These are phyloP conservation scores for Puccinellia tenuiflora DNA, from an alignment of 176 grass and related monocot genomes.

Conservation along the genomic window DNA sequence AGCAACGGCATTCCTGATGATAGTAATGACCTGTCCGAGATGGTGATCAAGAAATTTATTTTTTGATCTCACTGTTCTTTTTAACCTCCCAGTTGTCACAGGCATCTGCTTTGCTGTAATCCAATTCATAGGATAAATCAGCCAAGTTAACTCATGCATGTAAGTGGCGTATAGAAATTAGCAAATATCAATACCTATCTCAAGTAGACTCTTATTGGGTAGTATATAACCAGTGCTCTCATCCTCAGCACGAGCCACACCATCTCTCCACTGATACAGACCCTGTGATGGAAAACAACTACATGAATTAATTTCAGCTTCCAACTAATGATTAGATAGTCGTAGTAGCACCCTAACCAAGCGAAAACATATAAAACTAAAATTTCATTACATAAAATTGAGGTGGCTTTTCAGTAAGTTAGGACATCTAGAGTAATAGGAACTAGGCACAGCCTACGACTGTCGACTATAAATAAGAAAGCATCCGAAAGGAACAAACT, in stretches of 20 bases:
- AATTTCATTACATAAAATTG: background rate
- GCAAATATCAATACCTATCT: conserved; percentile 61
- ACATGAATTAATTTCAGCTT: conserved; percentile 16
- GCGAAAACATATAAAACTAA: background rate
- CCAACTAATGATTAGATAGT: conserved; percentile 3
- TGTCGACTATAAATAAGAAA: background rate
- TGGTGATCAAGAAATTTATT: conserved; percentile 59
- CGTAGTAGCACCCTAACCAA: background rate
- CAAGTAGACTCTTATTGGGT: conserved; percentile 80
- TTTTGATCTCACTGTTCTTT: conserved; percentile 51
- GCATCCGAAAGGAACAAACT: background rate
- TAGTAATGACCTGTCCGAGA: conserved; percentile 47
- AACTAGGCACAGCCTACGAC: background rate
- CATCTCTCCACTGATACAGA: conserved; percentile 84
- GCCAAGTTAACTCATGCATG: conserved; percentile 16
- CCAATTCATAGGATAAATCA: conserved; percentile 21
- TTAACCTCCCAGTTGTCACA: conserved; percentile 57
- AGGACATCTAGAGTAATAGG: background rate
- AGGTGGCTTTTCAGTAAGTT: background rate
- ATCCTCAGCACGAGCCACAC: conserved; percentile 65
- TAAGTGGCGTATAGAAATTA: conserved; percentile 10
- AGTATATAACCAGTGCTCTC: conserved; percentile 98
- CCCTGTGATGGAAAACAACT: conserved; percentile 53
- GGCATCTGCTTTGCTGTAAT: conserved; percentile 83
- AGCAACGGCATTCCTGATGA: conserved; percentile 56